Conservation (phyloP, 495 filamentous ascomycete species). For the Hyaloscypha hepaticicola region DNA sequence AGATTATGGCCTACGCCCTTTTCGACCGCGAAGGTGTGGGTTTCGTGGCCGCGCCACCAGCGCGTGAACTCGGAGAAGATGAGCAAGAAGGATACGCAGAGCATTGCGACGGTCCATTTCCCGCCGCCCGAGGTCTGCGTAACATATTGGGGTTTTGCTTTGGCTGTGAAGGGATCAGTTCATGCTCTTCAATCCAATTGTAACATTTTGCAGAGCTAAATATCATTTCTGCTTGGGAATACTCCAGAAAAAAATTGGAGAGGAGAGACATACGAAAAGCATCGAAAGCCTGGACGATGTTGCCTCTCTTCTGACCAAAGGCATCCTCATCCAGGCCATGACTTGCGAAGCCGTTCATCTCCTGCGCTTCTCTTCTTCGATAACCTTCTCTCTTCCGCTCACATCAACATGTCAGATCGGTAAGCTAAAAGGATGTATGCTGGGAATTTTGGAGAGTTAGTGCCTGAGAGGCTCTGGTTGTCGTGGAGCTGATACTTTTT, state of each 20-base stretch:
- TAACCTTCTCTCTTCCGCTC: neutral
- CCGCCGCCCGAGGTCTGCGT: slow-evolving; percentile 79
- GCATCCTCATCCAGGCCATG: slow-evolving; percentile 71
- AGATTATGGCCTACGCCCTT: slow-evolving; percentile 84
- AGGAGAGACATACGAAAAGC: slow-evolving; percentile 77
- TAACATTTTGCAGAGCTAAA: neutral
- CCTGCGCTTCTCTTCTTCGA: slow-evolving; percentile 8
- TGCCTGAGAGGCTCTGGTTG: neutral
- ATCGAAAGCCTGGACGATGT: slow-evolving; percentile 84
- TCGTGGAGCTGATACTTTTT: neutral
- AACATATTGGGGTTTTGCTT: slow-evolving; percentile 92
- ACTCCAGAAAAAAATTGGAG: neutral
- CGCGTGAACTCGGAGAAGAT: slow-evolving; percentile 71
- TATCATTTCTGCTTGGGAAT: neutral
- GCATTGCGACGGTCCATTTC: slow-evolving; percentile 86
- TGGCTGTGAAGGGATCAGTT: slow-evolving; percentile 55
- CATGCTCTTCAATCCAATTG: neutral
- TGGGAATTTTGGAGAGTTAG: neutral
- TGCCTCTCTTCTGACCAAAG: slow-evolving; percentile 69
- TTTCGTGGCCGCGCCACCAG: slow-evolving; percentile 81
- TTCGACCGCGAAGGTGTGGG: slow-evolving; percentile 90
- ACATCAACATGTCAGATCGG: neutral
- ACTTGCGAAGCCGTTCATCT: slow-evolving; percentile 61
- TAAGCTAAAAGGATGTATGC: neutral
- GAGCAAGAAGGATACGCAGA: slow-evolving; percentile 68